Conservation (phyloP, 495 filamentous ascomycete genomes). For the Glonium stellatum region DNA sequence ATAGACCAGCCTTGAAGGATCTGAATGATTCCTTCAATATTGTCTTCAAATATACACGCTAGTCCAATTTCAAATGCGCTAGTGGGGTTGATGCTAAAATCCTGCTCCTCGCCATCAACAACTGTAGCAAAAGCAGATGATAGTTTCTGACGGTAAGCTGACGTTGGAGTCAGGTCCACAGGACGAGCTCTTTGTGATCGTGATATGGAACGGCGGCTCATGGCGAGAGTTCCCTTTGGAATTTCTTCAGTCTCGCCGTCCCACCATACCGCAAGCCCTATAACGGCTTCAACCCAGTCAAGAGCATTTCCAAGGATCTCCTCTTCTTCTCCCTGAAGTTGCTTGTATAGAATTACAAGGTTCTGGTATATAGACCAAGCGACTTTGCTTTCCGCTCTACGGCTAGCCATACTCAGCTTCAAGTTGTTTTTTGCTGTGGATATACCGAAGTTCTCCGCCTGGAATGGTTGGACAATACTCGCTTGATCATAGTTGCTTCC, state of each 20-base stretch:
- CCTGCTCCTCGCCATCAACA: conserved; percentile 41
- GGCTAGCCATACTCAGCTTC: conserved; percentile 53
- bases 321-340: conserved; percentile 60
- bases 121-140: conserved; percentile 46
- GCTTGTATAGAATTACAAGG: conserved; percentile 64
- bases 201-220: conserved; percentile 32
- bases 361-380: conserved; percentile 83
- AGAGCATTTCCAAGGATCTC: conserved; percentile 63
- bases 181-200: conserved; percentile 29
- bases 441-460: conserved; percentile 51
- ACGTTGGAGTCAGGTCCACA: conserved; percentile 42
- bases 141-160: conserved; percentile 50
- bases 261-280: conserved; percentile 82
- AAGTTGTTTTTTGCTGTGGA: conserved; percentile 32
- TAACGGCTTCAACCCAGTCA: conserved; percentile 82
- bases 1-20: conserved; percentile 72
- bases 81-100: conserved; percentile 63
- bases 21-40: conserved; percentile 64
- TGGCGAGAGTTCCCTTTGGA: conserved; percentile 32
- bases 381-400: conserved; percentile 71
- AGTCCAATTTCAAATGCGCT: conserved; percentile 69
- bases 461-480: conserved; percentile 29
- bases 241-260: conserved; percentile 60
- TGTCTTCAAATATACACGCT: conserved; percentile 70
- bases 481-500: conserved; percentile 21